phyloP scores from a whole-genome alignment of 2,329 filamentous ascomycete genomes.

The Phialemonium atrogriseum region DNA sequence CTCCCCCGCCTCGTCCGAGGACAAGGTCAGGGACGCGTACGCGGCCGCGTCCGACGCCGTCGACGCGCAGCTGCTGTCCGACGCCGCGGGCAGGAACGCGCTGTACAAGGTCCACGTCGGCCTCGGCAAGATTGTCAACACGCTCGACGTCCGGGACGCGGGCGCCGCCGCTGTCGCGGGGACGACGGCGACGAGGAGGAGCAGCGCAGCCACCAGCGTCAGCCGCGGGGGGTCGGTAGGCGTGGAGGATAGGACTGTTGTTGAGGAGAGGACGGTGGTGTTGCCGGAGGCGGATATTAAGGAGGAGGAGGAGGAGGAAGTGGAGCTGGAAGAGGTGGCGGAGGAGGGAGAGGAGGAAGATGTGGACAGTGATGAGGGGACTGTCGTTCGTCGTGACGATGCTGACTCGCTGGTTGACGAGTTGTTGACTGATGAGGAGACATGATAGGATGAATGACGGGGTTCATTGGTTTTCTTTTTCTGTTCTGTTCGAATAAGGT shows the following conservation, averaged over 20 bases:
- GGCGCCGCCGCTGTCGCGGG: slow-evolving; percentile 10
- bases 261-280: slow-evolving; percentile 29
- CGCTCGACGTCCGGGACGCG: slow-evolving; percentile 34
- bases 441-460: slow-evolving; percentile 14
- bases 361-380: slow-evolving; percentile 13
- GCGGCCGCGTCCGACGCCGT: slow-evolving; percentile 53
- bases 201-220: slow-evolving; percentile 24
- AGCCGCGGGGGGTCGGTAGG: slow-evolving; percentile 36
- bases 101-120: slow-evolving; percentile 61
- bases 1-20: slow-evolving; percentile 54
- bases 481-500: neutral
- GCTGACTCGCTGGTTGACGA: slow-evolving; percentile 30
- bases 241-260: slow-evolving; percentile 19
- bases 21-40: slow-evolving; percentile 50
- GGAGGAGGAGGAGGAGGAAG: slow-evolving; percentile 36
- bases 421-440: slow-evolving; percentile 30
- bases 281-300: slow-evolving; percentile 35
- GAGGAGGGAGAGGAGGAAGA: slow-evolving; percentile 13
- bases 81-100: slow-evolving; percentile 54
- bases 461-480: neutral
- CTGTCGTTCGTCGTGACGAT: slow-evolving; percentile 14
- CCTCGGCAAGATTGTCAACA: slow-evolving; percentile 59
- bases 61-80: slow-evolving; percentile 50
- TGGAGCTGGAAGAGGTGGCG: slow-evolving; percentile 15
- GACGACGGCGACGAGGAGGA: slow-evolving; percentile 14